phyloP scores from a whole-genome alignment of 2,329 filamentous ascomycete genomes.

The Stachybotrys chlorohalonatus region DNA sequence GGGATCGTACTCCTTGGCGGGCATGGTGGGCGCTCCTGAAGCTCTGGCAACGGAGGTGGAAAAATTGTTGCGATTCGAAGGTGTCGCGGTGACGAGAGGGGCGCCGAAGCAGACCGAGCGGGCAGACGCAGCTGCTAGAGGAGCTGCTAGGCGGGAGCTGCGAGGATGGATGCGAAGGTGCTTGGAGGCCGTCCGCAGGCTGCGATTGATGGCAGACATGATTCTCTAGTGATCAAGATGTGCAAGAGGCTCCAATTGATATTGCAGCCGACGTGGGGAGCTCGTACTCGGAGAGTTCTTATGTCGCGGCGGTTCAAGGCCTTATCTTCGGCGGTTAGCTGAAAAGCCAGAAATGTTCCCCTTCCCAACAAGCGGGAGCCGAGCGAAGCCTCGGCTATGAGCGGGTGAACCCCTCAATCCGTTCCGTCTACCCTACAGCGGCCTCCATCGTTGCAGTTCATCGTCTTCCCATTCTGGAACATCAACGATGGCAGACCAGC shows the following conservation, averaged over 20 bases:
- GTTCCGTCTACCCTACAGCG: not conserved
- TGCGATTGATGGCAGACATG: constrained; percentile 48
- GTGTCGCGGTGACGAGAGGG: constrained; percentile 22
- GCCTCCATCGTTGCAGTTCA: too few relatives aligned
- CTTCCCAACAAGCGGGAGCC: not conserved
- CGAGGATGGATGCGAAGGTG: constrained; percentile 37
- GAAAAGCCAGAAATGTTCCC: not conserved
- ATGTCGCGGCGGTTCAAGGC: not conserved
- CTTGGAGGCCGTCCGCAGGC: constrained; percentile 45
- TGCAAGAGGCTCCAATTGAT: constrained; percentile 4
- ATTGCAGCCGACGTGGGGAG: not conserved
- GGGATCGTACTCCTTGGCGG: constrained; percentile 64
- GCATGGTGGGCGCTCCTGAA: constrained; percentile 40
- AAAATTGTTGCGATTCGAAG: constrained; percentile 31
- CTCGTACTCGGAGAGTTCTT: not conserved
- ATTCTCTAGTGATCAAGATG: constrained; percentile 7
- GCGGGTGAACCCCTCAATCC: not conserved
- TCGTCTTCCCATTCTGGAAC: too few relatives aligned
- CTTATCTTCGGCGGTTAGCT: not conserved
- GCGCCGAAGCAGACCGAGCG: constrained; percentile 19
- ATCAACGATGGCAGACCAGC: too few relatives aligned
- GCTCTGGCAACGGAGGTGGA: constrained; percentile 39
- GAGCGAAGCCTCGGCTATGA: not conserved
- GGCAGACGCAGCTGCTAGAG: constrained; percentile 24
- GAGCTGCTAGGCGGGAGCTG: constrained; percentile 24